Evolutionary conservation across 2,329 filamentous ascomycete genomes (phyloP), one percentile per base, ranked within the genome.

Genomic region (Hypoxylon sp.): DNA sequence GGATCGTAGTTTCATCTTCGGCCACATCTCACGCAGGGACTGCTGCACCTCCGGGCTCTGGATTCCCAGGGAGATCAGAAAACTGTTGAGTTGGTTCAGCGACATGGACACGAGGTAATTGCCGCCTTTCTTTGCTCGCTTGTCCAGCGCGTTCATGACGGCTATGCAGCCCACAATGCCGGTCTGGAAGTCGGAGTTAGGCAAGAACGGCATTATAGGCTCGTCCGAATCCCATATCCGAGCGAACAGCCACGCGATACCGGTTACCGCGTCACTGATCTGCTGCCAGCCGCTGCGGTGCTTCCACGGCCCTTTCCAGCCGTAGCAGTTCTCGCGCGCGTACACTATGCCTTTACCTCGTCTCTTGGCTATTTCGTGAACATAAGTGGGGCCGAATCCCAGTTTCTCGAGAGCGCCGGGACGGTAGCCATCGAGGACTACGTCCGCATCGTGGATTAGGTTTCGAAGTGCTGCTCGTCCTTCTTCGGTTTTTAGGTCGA

Each of bases 261-360:
- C 74, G 4, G 72, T 74, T n/a, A 73, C 69, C 9, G 70, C 70
- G 44, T 75, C 73, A 51, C 70, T 72, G 65, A 75, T 67, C 65
- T 75, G 73, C 61, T 75, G 77, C 77, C 77, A 79, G 1, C 77
- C 77, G 22, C 75, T 75, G 2, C 76, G 74, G 12, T 75, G 65
- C 11, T 58, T 66, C 66, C 73, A 74, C 4, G 75, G 75, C 0
- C 77, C 77, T 8, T 75, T 73, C 71, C 76, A 78, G 0, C 77
- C 77, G 30, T 78, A 75, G 69, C 77, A 79, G 60, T 78, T 78
- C 64, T 78, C 77, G 12, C 75, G 74, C 11, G 73, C 71, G 54
- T 78, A 77, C 2, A 78, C 71, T 24, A 79, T 68, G 11, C 75
- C 75, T 38, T 61, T 69, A 0, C 74, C 74, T 4, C 74, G 62